Evolutionary conservation across 2,329 filamentous ascomycete species (phyloP).

Genomic region (Colletotrichum sp.): DNA sequence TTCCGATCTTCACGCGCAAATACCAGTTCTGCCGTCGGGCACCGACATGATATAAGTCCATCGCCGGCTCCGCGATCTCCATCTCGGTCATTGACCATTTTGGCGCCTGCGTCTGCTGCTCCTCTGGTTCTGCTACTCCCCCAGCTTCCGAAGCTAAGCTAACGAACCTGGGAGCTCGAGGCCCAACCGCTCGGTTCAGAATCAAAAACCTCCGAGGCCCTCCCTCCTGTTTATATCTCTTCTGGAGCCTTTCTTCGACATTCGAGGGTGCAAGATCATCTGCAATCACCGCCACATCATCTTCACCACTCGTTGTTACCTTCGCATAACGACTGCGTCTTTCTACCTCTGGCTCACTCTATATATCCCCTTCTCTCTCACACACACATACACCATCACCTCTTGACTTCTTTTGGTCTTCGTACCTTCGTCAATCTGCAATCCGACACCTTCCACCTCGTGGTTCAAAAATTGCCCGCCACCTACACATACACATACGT

Average conservation of each 20-base stretch:
- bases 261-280: not conserved
- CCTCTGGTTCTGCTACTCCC: not conserved
- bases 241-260: not conserved
- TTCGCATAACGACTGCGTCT: too few species aligned
- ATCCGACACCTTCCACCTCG: not conserved
- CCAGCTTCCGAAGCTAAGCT: constrained; percentile 17
- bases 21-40: constrained; percentile 19
- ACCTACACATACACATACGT: not conserved
- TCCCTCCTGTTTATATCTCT: not conserved
- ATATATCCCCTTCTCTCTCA: too few species aligned
- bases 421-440: not conserved
- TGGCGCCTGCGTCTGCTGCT: not conserved
- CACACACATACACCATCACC: not conserved
- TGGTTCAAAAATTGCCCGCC: not conserved
- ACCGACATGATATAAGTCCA: constrained; percentile 20
- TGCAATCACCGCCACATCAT: not conserved
- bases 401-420: not conserved
- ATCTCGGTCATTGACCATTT: not conserved
- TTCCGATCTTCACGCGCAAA: constrained; percentile 15
- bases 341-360: too few species aligned
- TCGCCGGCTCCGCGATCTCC: constrained; percentile 1
- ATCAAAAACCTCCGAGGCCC: constrained; percentile 19
- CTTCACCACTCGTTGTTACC: not conserved
- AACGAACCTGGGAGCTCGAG: constrained; percentile 5
- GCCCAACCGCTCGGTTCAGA: constrained; percentile 18